phyloP scores from a whole-genome alignment of 2,329 filamentous ascomycete genomes.

The Aspergillus sclerotialis region DNA sequence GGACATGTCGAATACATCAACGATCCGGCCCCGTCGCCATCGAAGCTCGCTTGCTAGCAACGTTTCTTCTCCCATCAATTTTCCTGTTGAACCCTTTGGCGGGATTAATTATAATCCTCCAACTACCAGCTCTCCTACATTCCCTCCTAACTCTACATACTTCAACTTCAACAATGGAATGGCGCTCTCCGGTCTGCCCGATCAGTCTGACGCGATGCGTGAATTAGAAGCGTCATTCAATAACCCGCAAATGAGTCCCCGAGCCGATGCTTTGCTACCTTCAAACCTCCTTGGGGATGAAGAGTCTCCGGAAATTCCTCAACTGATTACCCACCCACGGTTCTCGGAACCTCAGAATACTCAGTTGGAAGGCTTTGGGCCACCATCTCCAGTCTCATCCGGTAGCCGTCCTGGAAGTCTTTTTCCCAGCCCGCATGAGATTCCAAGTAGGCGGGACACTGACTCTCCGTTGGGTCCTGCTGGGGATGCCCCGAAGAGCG shows the following conservation, averaged over 20 bases:
- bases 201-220: slow-evolving; percentile 32
- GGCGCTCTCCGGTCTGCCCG: slow-evolving; percentile 42
- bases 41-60: slow-evolving; percentile 41
- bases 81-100: slow-evolving; percentile 31
- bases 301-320: slow-evolving; percentile 31
- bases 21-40: slow-evolving; percentile 39
- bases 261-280: slow-evolving; percentile 54
- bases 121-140: slow-evolving; percentile 47
- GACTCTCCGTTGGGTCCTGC: slow-evolving; percentile 27
- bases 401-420: slow-evolving; percentile 37
- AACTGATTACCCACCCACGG: slow-evolving; percentile 19
- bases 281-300: slow-evolving; percentile 56
- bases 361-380: slow-evolving; percentile 29
- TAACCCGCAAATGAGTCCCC: slow-evolving; percentile 58
- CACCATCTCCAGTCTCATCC: slow-evolving; percentile 40
- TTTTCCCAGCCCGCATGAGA: slow-evolving; percentile 42
- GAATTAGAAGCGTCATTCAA: slow-evolving; percentile 50
- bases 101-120: slow-evolving; percentile 43
- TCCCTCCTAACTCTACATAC: slow-evolving; percentile 45
- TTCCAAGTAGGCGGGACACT: slow-evolving; percentile 29
- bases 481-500: slow-evolving; percentile 34
- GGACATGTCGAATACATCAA: slow-evolving; percentile 32
- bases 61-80: slow-evolving; percentile 40
- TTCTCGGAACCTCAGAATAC: slow-evolving; percentile 23
- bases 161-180: slow-evolving; percentile 60